These are phyloP conservation scores for Carex arenaria DNA, from an alignment of 202 grass and related monocot genomes.

Conservation along the genomic window DNA sequence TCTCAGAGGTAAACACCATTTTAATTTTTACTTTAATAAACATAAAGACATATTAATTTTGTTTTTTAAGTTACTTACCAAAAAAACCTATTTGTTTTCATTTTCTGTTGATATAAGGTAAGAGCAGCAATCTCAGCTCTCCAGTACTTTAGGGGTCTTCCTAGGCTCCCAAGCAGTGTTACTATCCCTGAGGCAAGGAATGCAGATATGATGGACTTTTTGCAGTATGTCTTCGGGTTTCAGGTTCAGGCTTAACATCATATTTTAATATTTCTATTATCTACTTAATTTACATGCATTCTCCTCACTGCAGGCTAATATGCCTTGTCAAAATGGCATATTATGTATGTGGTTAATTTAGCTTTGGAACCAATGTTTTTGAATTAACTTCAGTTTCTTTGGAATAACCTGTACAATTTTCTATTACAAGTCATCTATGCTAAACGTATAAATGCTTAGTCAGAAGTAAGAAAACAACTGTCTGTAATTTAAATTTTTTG, in stretches of 20 bases:
- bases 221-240: conserved; percentile 83
- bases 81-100: background rate
- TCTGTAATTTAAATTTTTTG: background rate
- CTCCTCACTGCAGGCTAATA: background rate
- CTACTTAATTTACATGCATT: background rate
- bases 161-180: conserved; percentile 63
- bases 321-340: conserved; percentile 10
- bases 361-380: background rate
- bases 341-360: background rate
- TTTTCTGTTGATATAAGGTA: conserved; percentile 44
- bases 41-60: conserved; percentile 2
- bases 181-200: conserved; percentile 67
- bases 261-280: conserved; percentile 1
- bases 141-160: conserved; percentile 58
- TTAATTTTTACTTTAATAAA: background rate
- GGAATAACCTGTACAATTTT: background rate
- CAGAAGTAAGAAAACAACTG: background rate
- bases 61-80: background rate
- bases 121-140: conserved; percentile 80
- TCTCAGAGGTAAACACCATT: conserved; percentile 54
- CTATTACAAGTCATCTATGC: background rate
- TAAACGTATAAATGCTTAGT: background rate
- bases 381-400: background rate
- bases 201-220: conserved; percentile 86
- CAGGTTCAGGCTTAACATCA: conserved; percentile 48